Conservation (phyloP, 2,329 filamentous ascomycete genomes). For the Fusarium napiforme region DNA sequence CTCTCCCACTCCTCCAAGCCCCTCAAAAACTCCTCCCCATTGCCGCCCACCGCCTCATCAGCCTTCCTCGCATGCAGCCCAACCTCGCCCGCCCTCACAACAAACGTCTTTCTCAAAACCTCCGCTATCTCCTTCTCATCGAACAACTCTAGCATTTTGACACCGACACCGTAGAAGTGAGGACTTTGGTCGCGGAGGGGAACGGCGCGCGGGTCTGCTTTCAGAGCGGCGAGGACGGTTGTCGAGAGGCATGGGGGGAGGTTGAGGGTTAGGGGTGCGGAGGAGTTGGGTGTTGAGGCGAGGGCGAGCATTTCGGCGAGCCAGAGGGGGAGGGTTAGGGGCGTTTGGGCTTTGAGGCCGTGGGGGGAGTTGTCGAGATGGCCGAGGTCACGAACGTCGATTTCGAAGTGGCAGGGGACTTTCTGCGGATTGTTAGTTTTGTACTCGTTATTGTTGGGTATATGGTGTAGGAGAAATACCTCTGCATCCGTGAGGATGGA, state of each 20-base stretch:
- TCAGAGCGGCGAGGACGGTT: slow-evolving; percentile 87
- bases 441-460: too few species aligned
- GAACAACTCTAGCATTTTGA: slow-evolving; percentile 88
- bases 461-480: slow-evolving; percentile 52
- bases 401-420: slow-evolving; percentile 93
- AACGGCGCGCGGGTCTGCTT: slow-evolving; percentile 88
- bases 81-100: slow-evolving; percentile 81
- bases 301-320: slow-evolving; percentile 93
- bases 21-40: slow-evolving; percentile 82
- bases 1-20: slow-evolving; percentile 70
- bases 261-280: slow-evolving; percentile 80
- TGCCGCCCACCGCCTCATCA: slow-evolving; percentile 67
- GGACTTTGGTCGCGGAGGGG: slow-evolving; percentile 84
- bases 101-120: slow-evolving; percentile 81
- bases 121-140: slow-evolving; percentile 83
- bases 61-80: slow-evolving; percentile 90
- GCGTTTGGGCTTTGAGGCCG: slow-evolving; percentile 82
- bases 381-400: slow-evolving; percentile 86
- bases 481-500: slow-evolving; percentile 87
- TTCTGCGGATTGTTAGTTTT: slow-evolving; percentile 67
- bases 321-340: slow-evolving; percentile 89
- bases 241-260: slow-evolving; percentile 81
- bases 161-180: slow-evolving; percentile 88
- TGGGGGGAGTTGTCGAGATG: slow-evolving; percentile 86
- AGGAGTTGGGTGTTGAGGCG: slow-evolving; percentile 61